These are phyloP conservation scores for Huntiella bhutanensis DNA, from an alignment of 2,329 filamentous ascomycete genomes.

Conservation along the genomic window DNA sequence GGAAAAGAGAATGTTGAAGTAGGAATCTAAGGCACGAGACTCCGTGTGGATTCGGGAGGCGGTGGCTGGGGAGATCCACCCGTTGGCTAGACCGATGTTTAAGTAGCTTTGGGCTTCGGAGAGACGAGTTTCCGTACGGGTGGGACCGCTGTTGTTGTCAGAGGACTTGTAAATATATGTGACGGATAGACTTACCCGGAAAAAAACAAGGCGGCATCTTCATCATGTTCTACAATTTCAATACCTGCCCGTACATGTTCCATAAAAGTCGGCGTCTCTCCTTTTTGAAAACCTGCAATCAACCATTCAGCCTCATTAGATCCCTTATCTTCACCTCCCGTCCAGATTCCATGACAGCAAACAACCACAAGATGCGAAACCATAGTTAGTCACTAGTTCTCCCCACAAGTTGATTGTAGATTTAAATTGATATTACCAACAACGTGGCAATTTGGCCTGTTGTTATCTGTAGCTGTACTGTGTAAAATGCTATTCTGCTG, in stretches of 20 bases:
- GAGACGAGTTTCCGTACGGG: constrained; percentile 33
- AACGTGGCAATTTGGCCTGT: not conserved
- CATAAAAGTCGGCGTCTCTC: constrained; percentile 65
- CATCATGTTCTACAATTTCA: constrained; percentile 26
- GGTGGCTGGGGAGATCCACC: constrained; percentile 19
- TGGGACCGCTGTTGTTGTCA: constrained; percentile 33
- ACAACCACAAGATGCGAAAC: constrained; percentile 49
- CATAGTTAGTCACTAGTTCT: constrained; percentile 10
- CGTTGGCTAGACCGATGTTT: constrained; percentile 28
- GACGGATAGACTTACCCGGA: constrained; percentile 39
- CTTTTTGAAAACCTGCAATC: constrained; percentile 57
- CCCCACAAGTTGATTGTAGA: not conserved
- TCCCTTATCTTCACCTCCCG: constrained; percentile 35
- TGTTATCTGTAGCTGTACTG: not conserved
- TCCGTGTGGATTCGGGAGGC: constrained; percentile 37
- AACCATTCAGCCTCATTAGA: constrained; percentile 45
- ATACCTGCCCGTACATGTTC: constrained; percentile 52
- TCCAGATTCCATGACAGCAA: constrained; percentile 70
- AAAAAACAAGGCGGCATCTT: constrained; percentile 40
- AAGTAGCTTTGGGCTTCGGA: constrained; percentile 48
- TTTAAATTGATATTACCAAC: not conserved
- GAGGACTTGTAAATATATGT: not conserved
- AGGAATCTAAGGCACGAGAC: constrained; percentile 61
- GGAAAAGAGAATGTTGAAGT: constrained; percentile 67
- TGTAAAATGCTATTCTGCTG: constrained; percentile 1